phyloP scores from a whole-genome alignment of 306 rosid genomes.

The Rosa chinensis region DNA sequence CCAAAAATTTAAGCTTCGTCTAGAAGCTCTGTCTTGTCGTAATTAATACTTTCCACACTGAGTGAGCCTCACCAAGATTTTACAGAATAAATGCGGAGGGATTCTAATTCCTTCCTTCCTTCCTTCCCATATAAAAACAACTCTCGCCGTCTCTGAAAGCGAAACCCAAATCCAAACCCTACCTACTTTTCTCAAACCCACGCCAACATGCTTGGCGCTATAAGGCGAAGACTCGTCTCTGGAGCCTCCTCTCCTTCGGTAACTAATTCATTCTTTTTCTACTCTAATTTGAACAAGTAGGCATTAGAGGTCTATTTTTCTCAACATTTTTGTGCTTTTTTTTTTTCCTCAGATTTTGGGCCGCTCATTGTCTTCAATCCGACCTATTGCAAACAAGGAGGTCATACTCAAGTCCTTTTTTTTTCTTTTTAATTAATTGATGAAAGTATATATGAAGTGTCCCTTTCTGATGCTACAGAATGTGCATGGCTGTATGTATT shows the following conservation, averaged over 20 bases:
- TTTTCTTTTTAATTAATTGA: neutral
- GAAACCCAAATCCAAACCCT: neutral
- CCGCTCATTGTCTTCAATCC: slow-evolving; percentile 39
- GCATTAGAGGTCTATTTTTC: neutral
- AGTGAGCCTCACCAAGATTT: neutral
- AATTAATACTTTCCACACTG: neutral
- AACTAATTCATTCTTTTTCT: neutral
- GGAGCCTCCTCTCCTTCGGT: slow-evolving; percentile 53
- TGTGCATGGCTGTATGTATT: slow-evolving; percentile 3
- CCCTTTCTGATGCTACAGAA: neutral
- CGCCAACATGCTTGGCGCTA: slow-evolving; percentile 48
- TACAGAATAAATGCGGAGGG: neutral
- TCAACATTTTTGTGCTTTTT: neutral
- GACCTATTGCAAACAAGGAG: slow-evolving; percentile 48
- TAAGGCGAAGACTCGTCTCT: slow-evolving; percentile 72
- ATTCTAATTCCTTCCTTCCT: neutral
- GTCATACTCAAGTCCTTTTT: slow-evolving; percentile 16
- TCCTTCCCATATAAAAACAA: neutral
- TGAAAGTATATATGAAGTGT: neutral
- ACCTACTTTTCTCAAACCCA: neutral
- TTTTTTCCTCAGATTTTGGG: slow-evolving; percentile 40
- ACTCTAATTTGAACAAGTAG: neutral
- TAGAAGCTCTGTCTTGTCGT: neutral
- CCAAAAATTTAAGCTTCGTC: neutral
- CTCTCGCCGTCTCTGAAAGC: neutral